Base-by-base conservation (phyloP, 2,329 filamentous ascomycete species). In the Zymoseptoria ardabiliae region DNA sequence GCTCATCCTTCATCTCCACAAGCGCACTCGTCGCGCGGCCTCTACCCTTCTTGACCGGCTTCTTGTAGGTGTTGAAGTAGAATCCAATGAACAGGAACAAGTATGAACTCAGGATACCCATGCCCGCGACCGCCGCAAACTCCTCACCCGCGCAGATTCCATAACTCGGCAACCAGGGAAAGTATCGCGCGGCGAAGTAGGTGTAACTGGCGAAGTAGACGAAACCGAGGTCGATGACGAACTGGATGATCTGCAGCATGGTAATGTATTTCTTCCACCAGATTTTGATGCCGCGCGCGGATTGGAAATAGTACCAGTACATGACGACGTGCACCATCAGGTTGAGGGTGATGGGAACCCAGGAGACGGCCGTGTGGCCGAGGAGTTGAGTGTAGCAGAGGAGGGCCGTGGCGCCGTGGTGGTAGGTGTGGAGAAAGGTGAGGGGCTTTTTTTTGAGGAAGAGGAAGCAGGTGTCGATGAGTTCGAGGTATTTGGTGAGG, bases 261-360 rank as follows among this genome's bases (percentile, higher is more conserved):
- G 93, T 97, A 74, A 97, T 95, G 88, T 93, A 97, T 80, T 97
- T 91, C 88, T 97, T 97, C 93, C 93, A 97, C 92, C 92, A 97
- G 78, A 97, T 94, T 72, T 87, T 88, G 76, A 97, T 85, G 68
- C 94, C 94, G 69, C 93, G 91, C 58, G 93, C 92, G 73, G 90
- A 93, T 83, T 97, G 93, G 87, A 97, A 97, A 85, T 97, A 97
- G 86, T 97, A 97, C 92, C 92, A 97, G 87, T 97, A 97, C 93
- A 97, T 97, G 74, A 97, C 89, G 60, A 97, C 93, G 79, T 97
- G 93, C 58, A 97, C 93, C 65, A 85, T 85, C 72, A 97, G 79
- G 83, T 97, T 97, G 70, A 97, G 85, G 57, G 85, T 88, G 74
- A 97, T 97, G 63, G 88, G 87, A 58, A 96, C 90, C 93, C 93